Evolutionary conservation across 2,329 filamentous ascomycete genomes (phyloP).

Genomic region (Neophaeococcomyces mojaviensis): DNA sequence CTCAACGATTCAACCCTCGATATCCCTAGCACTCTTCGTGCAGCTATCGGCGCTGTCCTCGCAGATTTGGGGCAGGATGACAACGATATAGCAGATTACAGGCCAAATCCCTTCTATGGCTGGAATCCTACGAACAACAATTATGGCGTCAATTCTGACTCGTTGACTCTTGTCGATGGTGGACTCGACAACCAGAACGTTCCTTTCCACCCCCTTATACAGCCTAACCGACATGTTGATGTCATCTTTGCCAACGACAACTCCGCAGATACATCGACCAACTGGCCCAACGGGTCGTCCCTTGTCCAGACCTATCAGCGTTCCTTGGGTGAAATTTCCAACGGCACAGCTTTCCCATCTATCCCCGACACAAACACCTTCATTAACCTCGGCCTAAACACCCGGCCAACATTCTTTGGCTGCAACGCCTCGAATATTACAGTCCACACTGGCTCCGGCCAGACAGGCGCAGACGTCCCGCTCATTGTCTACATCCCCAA

Average conservation of each 20-base stretch:
- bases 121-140: conserved; percentile 54
- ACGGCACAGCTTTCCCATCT: conserved; percentile 63
- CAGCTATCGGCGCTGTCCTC: conserved; percentile 32
- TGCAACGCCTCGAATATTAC: conserved; percentile 62
- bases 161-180: conserved; percentile 69
- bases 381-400: conserved; percentile 68
- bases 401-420: conserved; percentile 70
- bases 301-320: conserved; percentile 68
- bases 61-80: conserved; percentile 53
- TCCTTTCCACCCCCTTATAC: conserved; percentile 68
- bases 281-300: conserved; percentile 71
- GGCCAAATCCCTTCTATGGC: conserved; percentile 66
- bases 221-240: conserved; percentile 64
- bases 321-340: conserved; percentile 50
- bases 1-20: conserved; percentile 49
- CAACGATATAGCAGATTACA: conserved; percentile 67
- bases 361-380: conserved; percentile 71
- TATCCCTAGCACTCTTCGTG: conserved; percentile 46
- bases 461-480: conserved; percentile 45
- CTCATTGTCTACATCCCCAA: conserved; percentile 85
- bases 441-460: conserved; percentile 22
- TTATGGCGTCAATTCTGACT: conserved; percentile 43
- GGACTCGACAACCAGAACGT: conserved; percentile 73
- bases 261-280: conserved; percentile 60
- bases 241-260: conserved; percentile 76